phyloP scores from a whole-genome alignment of 257 asterid genomes.

The Rehmannia glutinosa region DNA sequence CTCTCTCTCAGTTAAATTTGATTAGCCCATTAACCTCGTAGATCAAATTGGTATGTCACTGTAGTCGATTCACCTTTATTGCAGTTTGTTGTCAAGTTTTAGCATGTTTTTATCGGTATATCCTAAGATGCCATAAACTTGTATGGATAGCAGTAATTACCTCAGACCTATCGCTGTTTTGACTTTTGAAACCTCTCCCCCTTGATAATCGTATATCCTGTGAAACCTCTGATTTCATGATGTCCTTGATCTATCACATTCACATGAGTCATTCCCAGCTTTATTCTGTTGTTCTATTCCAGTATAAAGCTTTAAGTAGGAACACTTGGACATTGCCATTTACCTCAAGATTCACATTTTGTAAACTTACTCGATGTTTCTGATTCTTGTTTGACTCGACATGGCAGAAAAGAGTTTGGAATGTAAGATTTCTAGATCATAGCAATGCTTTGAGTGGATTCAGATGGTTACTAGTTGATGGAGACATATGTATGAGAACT shows the following conservation, averaged over 20 bases:
- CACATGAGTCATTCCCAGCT: too few relatives aligned
- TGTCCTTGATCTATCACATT: too few relatives aligned
- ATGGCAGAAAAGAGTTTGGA: background rate
- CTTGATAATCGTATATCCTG: too few relatives aligned
- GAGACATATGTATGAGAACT: background rate
- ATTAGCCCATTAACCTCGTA: background rate
- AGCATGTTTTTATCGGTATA: background rate
- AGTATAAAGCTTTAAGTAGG: background rate
- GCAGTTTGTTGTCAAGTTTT: background rate
- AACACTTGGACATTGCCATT: background rate
- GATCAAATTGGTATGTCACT: background rate
- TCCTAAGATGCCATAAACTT: background rate
- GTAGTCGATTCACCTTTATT: background rate
- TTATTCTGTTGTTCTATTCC: too few relatives aligned
- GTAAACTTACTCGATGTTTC: background rate
- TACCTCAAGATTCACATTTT: background rate
- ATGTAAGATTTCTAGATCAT: background rate
- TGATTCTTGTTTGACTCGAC: conserved; percentile 6
- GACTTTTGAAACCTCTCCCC: too few relatives aligned
- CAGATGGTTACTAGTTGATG: background rate
- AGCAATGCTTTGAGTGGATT: background rate
- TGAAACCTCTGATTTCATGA: too few relatives aligned
- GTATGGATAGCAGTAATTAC: too few relatives aligned
- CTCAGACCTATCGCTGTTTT: too few relatives aligned
- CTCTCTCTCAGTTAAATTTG: background rate